A percentile compares a stretch with the other conserved stretches of the same genome.
phyloP scores from a whole-genome alignment of 192 early-diverging fungal species.

The Backusella circina region DNA sequence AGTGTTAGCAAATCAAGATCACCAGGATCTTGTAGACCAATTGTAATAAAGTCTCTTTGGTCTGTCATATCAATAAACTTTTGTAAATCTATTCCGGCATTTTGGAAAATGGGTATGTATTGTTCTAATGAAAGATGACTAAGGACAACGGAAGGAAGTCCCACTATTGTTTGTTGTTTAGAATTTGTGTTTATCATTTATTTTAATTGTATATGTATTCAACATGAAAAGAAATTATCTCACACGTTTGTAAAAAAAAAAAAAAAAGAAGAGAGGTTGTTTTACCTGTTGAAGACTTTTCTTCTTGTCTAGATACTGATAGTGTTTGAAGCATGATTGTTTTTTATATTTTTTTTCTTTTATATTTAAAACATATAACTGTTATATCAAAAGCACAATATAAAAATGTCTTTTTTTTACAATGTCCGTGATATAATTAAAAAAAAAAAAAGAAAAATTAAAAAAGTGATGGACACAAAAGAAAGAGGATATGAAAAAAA shows the following conservation, averaged over 20 bases:
- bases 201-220: too few species aligned
- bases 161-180: background rate
- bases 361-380: background rate
- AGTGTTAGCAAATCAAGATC: conserved; percentile 1
- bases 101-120: conserved; percentile 4
- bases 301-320: conserved; percentile 1
- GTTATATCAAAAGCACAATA: background rate
- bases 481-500: background rate
- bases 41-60: conserved; percentile 6
- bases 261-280: background rate
- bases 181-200: too few species aligned
- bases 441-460: background rate
- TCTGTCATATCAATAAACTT: conserved; percentile 13
- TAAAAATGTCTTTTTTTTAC: background rate
- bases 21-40: conserved; percentile 4
- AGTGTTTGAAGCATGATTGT: background rate
- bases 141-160: conserved; percentile 6
- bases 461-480: background rate
- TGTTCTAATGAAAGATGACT: conserved; percentile 7
- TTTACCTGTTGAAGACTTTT: background rate
- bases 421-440: background rate
- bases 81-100: background rate
- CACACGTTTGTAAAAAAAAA: background rate
- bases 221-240: background rate
- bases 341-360: background rate